Percentiles rank a stretch among this genome's conserved stretches.
These are phyloP conservation scores for Potentilla sterilis DNA, from an alignment of 306 rosid genomes.

Conservation along the genomic window DNA sequence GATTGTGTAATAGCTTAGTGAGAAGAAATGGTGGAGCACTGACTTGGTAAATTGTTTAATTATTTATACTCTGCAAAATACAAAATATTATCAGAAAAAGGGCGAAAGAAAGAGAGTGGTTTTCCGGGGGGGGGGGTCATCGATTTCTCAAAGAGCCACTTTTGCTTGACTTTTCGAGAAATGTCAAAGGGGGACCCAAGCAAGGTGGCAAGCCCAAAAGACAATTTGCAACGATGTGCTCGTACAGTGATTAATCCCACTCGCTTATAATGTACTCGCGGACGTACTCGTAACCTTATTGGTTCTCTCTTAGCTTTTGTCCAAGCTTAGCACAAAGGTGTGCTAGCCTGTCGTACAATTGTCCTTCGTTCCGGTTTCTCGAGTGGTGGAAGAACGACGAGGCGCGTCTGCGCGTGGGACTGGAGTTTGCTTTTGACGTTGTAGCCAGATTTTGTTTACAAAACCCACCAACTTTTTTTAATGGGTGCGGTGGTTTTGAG, in stretches of 20 bases:
- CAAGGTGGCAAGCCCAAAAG: neutral
- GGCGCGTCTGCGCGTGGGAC: neutral
- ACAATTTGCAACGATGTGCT: neutral
- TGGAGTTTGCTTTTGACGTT: neutral
- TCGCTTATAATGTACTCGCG: neutral
- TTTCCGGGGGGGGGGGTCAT: constrained; percentile 19
- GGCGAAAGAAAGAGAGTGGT: neutral
- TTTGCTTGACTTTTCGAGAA: constrained; percentile 37
- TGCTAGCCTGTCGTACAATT: constrained; percentile 13
- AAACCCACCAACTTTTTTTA: neutral
- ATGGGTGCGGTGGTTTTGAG: neutral
- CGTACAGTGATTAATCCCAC: neutral
- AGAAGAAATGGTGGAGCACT: constrained; percentile 47
- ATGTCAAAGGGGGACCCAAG: constrained; percentile 33
- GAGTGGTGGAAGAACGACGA: neutral
- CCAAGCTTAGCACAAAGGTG: neutral
- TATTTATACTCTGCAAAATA: constrained; percentile 38
- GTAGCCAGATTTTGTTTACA: neutral
- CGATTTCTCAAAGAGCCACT: constrained; percentile 28
- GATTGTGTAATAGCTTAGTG: constrained; percentile 19
- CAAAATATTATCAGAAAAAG: neutral
- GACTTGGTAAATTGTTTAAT: constrained; percentile 41
- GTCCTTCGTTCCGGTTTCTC: constrained; percentile 14
- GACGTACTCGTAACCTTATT: constrained; percentile 7
- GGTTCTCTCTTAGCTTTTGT: neutral